Evolutionary conservation across 192 early-diverging fungal species (phyloP).

Genomic region (Coemansia sp.): DNA sequence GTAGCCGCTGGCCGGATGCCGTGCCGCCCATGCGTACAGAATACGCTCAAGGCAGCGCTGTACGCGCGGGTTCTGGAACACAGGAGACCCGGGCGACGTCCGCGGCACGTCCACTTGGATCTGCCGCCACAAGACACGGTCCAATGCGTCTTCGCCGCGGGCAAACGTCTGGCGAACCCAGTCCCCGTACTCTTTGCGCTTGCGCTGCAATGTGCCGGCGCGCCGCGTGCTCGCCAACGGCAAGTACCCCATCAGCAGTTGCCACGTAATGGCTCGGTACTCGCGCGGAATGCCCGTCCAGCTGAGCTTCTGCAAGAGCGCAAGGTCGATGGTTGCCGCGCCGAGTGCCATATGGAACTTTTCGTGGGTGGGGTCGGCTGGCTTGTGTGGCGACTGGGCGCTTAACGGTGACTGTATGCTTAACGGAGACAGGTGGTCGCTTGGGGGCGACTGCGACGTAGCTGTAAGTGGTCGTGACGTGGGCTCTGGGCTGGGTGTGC

Average conservation of each 20-base stretch:
- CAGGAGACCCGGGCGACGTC: constrained; percentile 79
- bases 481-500: not conserved
- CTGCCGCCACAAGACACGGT: constrained; percentile 91
- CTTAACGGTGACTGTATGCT: not conserved
- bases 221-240: constrained; percentile 86
- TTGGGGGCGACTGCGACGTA: too few relatives aligned
- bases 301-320: constrained; percentile 74
- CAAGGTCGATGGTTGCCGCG: constrained; percentile 68
- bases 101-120: constrained; percentile 95
- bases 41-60: constrained; percentile 89
- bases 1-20: constrained; percentile 98
- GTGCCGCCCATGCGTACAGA: constrained; percentile 95
- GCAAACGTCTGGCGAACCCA: constrained; percentile 80
- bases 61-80: constrained; percentile 80
- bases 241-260: constrained; percentile 89
- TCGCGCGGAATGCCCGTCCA: constrained; percentile 93
- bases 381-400: not conserved
- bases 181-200: constrained; percentile 93
- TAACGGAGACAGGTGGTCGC: too few relatives aligned
- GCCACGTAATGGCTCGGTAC: constrained; percentile 88
- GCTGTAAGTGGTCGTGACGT: not conserved
- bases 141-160: constrained; percentile 72
- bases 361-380: not conserved
- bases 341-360: constrained; percentile 60
- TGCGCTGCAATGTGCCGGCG: constrained; percentile 77